These are phyloP conservation scores for Jamesozyma piceae DNA, from an alignment of 805 yeast species.

Conservation along the genomic window DNA sequence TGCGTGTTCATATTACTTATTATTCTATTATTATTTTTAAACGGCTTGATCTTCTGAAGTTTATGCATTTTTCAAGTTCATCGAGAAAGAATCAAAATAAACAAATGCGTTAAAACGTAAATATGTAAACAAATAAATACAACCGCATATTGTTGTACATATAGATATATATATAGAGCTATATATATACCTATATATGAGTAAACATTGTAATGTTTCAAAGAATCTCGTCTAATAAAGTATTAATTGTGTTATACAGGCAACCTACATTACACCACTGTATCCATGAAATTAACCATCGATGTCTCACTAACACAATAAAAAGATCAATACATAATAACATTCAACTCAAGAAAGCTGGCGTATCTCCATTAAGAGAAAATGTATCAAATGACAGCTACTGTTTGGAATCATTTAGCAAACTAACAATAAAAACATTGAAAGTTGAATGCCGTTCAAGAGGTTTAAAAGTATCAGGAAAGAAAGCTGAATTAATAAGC, in stretches of 20 bases:
- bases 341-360: not conserved
- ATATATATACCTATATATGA: not conserved
- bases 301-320: not conserved
- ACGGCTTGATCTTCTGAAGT: not conserved
- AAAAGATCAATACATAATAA: not conserved
- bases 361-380: not conserved
- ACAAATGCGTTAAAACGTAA: not conserved
- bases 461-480: constrained; percentile 54
- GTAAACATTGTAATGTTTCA: not conserved
- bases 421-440: constrained; percentile 39
- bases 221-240: not conserved
- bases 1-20: not conserved
- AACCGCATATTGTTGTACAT: too few species aligned
- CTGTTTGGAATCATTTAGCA: not conserved
- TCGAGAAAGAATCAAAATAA: not conserved
- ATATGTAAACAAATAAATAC: not conserved
- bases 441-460: constrained; percentile 50
- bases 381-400: not conserved
- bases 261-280: not conserved
- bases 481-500: constrained; percentile 45
- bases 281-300: not conserved
- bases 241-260: not conserved
- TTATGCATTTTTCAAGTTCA: not conserved
- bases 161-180: too few species aligned
- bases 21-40: too few species aligned